Base-by-base conservation (phyloP, 176 grass and related monocot species). In the Carex pumila region DNA sequence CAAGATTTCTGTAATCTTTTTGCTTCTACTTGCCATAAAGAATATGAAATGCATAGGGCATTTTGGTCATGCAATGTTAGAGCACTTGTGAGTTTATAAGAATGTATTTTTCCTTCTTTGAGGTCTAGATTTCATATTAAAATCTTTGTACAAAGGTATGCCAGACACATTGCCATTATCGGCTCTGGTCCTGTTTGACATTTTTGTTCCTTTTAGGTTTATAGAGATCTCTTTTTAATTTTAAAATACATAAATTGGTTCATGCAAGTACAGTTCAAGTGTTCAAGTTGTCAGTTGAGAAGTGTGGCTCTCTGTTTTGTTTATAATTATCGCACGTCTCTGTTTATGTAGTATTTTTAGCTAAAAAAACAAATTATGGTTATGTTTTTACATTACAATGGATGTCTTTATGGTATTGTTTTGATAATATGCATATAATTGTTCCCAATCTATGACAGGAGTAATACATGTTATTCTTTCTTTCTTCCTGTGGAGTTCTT, bases 211-310 rank as follows among this genome's bases (percentile, higher is more conserved):
- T 69, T 69, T 41, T 41, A 41, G 66, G 13, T 36, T 68, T 68
- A 9, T 39, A 17, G 32, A 69, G 36, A 37, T 15, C 66, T 41
- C 19, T 18, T 19, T 18, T 45, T 25, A 12, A 4, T 4, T 22
- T 49, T 8, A 1, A 6, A 73, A 69, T 17, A 52, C 4, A 75
- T 75, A 18, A 34, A 8, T 69, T 54, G 19, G 22, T 75, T 50
- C 47, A 29, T 75, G 71, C 54, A 36, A 5, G 2, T 67, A 75
- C 21, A 53, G 71, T 75, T 73, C 45, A 54, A 54, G 25, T 25
- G 25, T 25, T 25, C 25, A 25, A 25, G 71, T 75, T 75, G 71
- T 75, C 71, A 74, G 45, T 74, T 74, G 70, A 73, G 70, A 47
- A 47, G 36, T n/a, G 71, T n/a, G 66, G 53, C 0, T 22, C 25